A percentile compares a stretch with the other conserved stretches of the same genome.
phyloP scores from a whole-genome alignment of 768 basidiomycete genomes.

The Calocera cornea region DNA sequence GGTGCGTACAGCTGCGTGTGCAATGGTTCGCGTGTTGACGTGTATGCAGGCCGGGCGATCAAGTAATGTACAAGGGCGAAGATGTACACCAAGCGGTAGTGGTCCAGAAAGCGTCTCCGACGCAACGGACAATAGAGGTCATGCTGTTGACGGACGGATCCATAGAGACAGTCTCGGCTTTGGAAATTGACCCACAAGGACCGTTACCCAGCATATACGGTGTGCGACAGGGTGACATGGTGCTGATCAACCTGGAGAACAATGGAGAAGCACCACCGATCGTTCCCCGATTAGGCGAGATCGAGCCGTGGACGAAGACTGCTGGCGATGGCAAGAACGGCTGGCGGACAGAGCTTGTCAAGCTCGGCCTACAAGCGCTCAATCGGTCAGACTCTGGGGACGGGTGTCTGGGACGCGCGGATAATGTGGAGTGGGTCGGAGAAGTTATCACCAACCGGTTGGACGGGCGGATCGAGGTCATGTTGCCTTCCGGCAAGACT shows the following conservation, averaged over 20 bases:
- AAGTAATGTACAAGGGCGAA: constrained; percentile 73
- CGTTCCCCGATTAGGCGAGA: constrained; percentile 74
- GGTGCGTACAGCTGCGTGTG: constrained; percentile 34
- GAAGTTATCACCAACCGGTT: constrained; percentile 58
- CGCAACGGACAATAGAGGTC: constrained; percentile 17
- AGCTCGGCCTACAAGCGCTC: constrained; percentile 4
- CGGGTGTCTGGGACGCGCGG: constrained; percentile 23
- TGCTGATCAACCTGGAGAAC: constrained; percentile 60
- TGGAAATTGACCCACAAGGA: constrained; percentile 84
- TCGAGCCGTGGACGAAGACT: constrained; percentile 58
- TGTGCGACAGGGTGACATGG: constrained; percentile 68
- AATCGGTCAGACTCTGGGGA: neutral
- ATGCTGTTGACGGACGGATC: constrained; percentile 28
- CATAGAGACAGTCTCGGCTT: constrained; percentile 56
- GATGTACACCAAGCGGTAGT: constrained; percentile 51
- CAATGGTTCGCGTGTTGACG: neutral
- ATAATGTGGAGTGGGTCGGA: constrained; percentile 60
- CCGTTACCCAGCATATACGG: constrained; percentile 44
- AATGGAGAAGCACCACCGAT: constrained; percentile 57
- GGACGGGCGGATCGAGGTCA: constrained; percentile 61
- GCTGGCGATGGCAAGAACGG: constrained; percentile 48
- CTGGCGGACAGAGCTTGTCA: constrained; percentile 10
- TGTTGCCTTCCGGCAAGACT: constrained; percentile 44
- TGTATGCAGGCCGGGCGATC: constrained; percentile 71
- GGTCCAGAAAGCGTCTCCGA: constrained; percentile 37